Percentiles rank a stretch among this genome's conserved stretches.
Conservation (phyloP, 2,329 filamentous ascomycete species). For the Neofusicoccum kwambonambiense region DNA sequence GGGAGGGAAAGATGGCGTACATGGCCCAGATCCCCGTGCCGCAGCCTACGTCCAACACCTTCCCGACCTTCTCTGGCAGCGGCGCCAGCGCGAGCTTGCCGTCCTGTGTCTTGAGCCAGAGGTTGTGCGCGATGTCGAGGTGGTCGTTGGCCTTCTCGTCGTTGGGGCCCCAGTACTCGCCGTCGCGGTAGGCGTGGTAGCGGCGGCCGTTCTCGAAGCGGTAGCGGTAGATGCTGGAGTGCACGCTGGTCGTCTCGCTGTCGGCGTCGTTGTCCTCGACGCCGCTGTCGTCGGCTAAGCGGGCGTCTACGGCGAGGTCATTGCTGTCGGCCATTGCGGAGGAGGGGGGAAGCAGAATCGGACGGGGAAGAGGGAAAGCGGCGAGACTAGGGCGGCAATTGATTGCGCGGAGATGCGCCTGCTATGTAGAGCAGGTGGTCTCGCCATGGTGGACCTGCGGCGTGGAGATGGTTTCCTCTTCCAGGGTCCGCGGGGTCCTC, state of each 20-base stretch:
- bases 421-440: background rate
- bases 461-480: background rate
- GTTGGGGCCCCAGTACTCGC: constrained; percentile 36
- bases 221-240: constrained; percentile 29
- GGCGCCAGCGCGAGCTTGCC: constrained; percentile 36
- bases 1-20: constrained; percentile 17
- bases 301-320: background rate
- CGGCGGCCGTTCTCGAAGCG: constrained; percentile 24
- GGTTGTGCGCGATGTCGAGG: constrained; percentile 45
- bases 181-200: constrained; percentile 15
- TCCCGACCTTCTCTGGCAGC: constrained; percentile 22
- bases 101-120: constrained; percentile 38
- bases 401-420: background rate
- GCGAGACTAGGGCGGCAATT: background rate
- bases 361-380: background rate
- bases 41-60: constrained; percentile 13
- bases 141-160: constrained; percentile 45
- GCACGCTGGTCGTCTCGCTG: constrained; percentile 14
- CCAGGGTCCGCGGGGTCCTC: background rate
- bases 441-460: background rate
- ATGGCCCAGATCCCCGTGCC: constrained; percentile 21
- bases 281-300: background rate
- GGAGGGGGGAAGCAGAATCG: background rate
- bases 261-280: background rate
- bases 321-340: background rate